Evolutionary conservation across 2,329 filamentous ascomycete species (phyloP).

Genomic region (Lasiodiplodia sp.): DNA sequence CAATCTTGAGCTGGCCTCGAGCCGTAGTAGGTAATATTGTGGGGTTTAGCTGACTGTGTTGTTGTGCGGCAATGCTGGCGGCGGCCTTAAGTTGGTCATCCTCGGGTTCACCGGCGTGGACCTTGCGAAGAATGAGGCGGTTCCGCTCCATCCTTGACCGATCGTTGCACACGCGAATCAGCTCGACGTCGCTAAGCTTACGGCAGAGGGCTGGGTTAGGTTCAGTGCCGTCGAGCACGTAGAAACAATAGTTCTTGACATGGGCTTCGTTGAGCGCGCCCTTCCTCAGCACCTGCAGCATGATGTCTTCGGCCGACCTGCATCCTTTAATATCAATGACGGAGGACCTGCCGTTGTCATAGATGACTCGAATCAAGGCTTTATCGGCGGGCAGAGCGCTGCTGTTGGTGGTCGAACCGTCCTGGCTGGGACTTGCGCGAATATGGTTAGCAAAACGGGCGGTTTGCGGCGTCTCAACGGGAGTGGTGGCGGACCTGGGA

Average conservation of each 20-base stretch:
- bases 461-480: constrained; percentile 50
- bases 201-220: constrained; percentile 82
- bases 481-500: constrained; percentile 28
- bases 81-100: constrained; percentile 85
- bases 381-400: constrained; percentile 85
- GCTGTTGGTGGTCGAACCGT: constrained; percentile 74
- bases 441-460: constrained; percentile 68
- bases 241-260: constrained; percentile 96
- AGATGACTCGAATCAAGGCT: constrained; percentile 91
- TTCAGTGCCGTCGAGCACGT: constrained; percentile 85
- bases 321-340: constrained; percentile 93
- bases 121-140: constrained; percentile 87
- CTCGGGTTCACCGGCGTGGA: constrained; percentile 90
- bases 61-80: constrained; percentile 87
- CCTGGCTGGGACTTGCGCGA: constrained; percentile 82
- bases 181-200: constrained; percentile 82
- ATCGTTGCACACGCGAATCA: constrained; percentile 91
- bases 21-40: constrained; percentile 67
- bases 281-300: constrained; percentile 87
- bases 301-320: constrained; percentile 90
- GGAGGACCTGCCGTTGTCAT: constrained; percentile 87
- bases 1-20: constrained; percentile 84
- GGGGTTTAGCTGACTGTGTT: constrained; percentile 70
- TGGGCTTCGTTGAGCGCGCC: constrained; percentile 88
- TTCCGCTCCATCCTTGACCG: constrained; percentile 85